Conservation (phyloP, 805 yeast species). For the Candida vaughaniae region DNA sequence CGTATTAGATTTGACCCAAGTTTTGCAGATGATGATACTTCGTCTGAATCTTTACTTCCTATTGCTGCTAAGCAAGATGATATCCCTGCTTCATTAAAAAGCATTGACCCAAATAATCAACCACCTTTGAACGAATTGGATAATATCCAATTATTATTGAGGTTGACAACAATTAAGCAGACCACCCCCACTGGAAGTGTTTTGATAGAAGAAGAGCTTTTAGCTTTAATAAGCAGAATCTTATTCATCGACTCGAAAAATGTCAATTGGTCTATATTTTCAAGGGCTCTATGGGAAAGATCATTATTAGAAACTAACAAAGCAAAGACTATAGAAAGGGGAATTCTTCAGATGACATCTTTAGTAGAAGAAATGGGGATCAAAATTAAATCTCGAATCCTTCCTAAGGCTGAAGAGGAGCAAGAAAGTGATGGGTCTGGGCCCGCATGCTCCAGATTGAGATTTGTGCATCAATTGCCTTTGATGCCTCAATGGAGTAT, state of each 20-base stretch:
- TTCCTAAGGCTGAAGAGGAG: conserved; percentile 44
- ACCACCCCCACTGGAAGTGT: conserved; percentile 71
- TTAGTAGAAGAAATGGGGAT: conserved; percentile 85
- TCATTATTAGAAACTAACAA: conserved; percentile 77
- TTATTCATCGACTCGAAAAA: conserved; percentile 42
- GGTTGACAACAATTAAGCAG: conserved; percentile 60
- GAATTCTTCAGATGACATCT: conserved; percentile 88
- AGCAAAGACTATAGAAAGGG: conserved; percentile 89
- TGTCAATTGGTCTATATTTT: conserved; percentile 74
- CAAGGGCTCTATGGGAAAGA: conserved; percentile 87
- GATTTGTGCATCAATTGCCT: conserved; percentile 72
- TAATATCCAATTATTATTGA: conserved; percentile 67
- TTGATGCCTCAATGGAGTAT: conserved; percentile 81
- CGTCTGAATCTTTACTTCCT: conserved; percentile 49
- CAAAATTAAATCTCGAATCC: conserved; percentile 53
- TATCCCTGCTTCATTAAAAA: conserved; percentile 54
- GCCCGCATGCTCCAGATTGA: conserved; percentile 53
- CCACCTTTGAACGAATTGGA: conserved; percentile 73
- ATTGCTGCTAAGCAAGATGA: conserved; percentile 59
- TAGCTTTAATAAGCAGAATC: conserved; percentile 72
- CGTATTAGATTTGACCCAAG: conserved; percentile 42
- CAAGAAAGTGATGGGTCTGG: conserved; percentile 26
- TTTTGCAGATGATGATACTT: conserved; percentile 19
- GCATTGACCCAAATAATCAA: conserved; percentile 77
- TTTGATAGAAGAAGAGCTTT: conserved; percentile 78